Evolutionary conservation across 2,329 filamentous ascomycete genomes (phyloP).

Genomic region (Calonectria naviculata): DNA sequence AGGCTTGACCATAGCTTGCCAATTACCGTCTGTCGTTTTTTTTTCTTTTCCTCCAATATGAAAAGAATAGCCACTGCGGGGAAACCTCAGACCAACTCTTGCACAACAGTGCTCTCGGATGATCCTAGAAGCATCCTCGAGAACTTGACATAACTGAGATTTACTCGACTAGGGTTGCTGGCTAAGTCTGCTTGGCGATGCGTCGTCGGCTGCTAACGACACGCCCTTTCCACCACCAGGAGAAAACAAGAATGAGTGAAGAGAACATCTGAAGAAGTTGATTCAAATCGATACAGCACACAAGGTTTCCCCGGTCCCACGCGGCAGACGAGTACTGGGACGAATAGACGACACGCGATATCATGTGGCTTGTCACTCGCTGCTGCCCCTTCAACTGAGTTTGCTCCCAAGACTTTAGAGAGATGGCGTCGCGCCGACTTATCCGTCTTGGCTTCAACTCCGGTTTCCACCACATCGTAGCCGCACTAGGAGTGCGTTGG

Average conservation of each 20-base stretch:
- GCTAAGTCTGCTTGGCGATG: not conserved
- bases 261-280: not conserved
- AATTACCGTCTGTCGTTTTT: not conserved
- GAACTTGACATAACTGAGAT: not conserved
- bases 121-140: not conserved
- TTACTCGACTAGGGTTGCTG: not conserved
- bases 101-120: too few relatives aligned
- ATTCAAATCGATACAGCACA: not conserved
- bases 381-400: not conserved
- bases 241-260: not conserved
- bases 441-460: slow-evolving; percentile 8
- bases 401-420: not conserved
- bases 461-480: not conserved
- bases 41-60: not conserved
- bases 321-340: slow-evolving; percentile 12
- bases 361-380: not conserved
- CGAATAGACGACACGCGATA: not conserved
- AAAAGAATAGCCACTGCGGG: not conserved
- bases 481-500: not conserved
- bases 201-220: not conserved
- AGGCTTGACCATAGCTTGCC: not conserved
- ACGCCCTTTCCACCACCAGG: not conserved
- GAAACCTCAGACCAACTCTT: not conserved
- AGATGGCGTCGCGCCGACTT: slow-evolving; percentile 8
- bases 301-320: slow-evolving; percentile 15